Evolutionary conservation across 2,329 filamentous ascomycete species (phyloP).

Genomic region (Colletotrichum euphorbiae): DNA sequence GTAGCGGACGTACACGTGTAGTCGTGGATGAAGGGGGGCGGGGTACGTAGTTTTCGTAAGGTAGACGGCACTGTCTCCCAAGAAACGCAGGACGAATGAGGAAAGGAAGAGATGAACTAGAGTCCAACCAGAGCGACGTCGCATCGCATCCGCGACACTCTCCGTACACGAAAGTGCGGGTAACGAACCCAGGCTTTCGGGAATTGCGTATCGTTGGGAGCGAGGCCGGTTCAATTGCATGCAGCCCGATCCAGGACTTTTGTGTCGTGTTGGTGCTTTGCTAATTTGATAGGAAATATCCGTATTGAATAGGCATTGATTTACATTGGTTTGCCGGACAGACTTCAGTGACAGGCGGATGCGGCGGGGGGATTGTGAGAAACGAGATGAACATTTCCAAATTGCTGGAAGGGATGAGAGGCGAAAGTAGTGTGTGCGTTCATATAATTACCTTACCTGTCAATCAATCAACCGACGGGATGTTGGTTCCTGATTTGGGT

Average conservation of each 20-base stretch:
- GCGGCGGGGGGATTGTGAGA: slow-evolving; percentile 13
- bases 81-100: background rate
- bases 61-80: background rate
- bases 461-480: background rate
- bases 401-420: slow-evolving; percentile 13
- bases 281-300: slow-evolving; percentile 11
- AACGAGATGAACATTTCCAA: slow-evolving; percentile 30
- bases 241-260: background rate
- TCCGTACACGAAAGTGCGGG: slow-evolving; percentile 15
- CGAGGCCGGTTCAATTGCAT: background rate
- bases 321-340: slow-evolving; percentile 27
- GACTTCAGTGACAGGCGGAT: slow-evolving; percentile 12
- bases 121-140: slow-evolving; percentile 11
- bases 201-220: slow-evolving; percentile 4
- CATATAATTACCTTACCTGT: slow-evolving; percentile 18
- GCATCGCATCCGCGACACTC: background rate
- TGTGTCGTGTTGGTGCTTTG: slow-evolving; percentile 11
- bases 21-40: no score
- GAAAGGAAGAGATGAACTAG: background rate
- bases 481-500: background rate
- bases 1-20: no score
- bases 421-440: slow-evolving; percentile 17
- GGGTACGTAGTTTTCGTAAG: background rate
- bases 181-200: slow-evolving; percentile 25
- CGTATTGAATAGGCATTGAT: slow-evolving; percentile 33